phyloP scores from a whole-genome alignment of 768 basidiomycete species.

The Ephemerocybe angulata region DNA sequence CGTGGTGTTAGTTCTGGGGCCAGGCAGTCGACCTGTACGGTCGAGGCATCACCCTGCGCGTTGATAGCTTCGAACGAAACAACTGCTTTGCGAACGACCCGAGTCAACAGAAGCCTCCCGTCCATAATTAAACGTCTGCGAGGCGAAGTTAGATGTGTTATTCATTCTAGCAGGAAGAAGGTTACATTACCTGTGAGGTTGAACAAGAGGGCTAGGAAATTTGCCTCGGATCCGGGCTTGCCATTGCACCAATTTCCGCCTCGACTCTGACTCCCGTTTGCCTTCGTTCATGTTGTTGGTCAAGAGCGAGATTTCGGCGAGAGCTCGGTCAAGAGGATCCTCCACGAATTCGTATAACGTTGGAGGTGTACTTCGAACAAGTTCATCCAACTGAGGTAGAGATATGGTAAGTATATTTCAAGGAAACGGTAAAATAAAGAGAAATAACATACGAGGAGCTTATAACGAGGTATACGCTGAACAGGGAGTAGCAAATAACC shows the following conservation, averaged over 20 bases:
- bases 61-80: constrained; percentile 79
- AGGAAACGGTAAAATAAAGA: constrained; percentile 1
- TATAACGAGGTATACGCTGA: constrained; percentile 96
- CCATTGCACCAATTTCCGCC: constrained; percentile 88
- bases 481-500: constrained; percentile 92
- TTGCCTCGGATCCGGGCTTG: constrained; percentile 84
- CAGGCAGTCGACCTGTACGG: constrained; percentile 87
- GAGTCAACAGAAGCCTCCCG: constrained; percentile 76
- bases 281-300: constrained; percentile 98
- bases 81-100: constrained; percentile 85
- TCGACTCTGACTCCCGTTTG: constrained; percentile 91
- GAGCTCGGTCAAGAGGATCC: constrained; percentile 80
- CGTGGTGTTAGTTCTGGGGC: constrained; percentile 82
- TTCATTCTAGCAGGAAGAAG: background rate
- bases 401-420: constrained; percentile 10
- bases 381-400: constrained; percentile 69
- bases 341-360: constrained; percentile 61
- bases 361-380: constrained; percentile 83
- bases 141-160: constrained; percentile 4
- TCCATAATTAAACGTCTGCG: constrained; percentile 89
- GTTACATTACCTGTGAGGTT: constrained; percentile 82
- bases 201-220: constrained; percentile 96
- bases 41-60: constrained; percentile 70
- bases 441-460: constrained; percentile 68
- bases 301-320: constrained; percentile 81